Conservation (phyloP, 1,284 basidiomycete species). For the Cerioporus squamosus region DNA sequence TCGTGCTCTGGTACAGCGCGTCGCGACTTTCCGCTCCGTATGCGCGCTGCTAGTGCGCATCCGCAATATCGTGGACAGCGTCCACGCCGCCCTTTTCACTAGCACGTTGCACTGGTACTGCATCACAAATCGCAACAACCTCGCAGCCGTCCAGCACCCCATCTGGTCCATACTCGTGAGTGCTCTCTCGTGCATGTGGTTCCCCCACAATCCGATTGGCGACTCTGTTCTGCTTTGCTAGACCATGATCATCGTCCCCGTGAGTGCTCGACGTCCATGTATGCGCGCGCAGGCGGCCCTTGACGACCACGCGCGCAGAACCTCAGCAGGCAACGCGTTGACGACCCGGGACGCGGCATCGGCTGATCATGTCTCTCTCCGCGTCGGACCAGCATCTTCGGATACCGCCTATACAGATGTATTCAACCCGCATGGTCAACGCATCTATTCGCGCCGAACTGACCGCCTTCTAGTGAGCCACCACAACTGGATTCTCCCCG, state of each 20-base stretch:
- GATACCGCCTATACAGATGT: constrained; percentile 25
- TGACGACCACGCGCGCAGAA: constrained; percentile 13
- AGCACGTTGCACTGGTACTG: constrained; percentile 27
- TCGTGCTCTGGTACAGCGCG: constrained; percentile 18
- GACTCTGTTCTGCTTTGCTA: no score
- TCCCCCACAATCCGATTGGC: no score
- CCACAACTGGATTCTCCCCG: constrained; percentile 15
- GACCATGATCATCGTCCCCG: constrained; percentile 29
- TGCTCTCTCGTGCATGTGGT: no score
- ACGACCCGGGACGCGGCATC: no score
- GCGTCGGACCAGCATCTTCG: constrained; percentile 19
- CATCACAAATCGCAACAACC: constrained; percentile 24
- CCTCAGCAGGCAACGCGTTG: constrained; percentile 26
- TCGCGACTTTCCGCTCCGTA: no score
- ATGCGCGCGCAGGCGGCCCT: neutral
- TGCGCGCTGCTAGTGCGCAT: neutral
- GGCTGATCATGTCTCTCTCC: neutral
- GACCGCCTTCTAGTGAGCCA: constrained; percentile 20
- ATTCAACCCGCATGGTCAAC: no score
- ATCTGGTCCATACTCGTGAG: constrained; percentile 14
- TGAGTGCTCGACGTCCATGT: constrained; percentile 1
- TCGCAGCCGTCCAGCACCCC: constrained; percentile 15
- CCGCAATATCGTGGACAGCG: constrained; percentile 25
- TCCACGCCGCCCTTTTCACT: constrained; percentile 25
- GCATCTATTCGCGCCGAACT: no score